A percentile compares a stretch with the other conserved stretches of the same genome.
phyloP scores from a whole-genome alignment of 306 rosid species.

The Cicer bijugum region DNA sequence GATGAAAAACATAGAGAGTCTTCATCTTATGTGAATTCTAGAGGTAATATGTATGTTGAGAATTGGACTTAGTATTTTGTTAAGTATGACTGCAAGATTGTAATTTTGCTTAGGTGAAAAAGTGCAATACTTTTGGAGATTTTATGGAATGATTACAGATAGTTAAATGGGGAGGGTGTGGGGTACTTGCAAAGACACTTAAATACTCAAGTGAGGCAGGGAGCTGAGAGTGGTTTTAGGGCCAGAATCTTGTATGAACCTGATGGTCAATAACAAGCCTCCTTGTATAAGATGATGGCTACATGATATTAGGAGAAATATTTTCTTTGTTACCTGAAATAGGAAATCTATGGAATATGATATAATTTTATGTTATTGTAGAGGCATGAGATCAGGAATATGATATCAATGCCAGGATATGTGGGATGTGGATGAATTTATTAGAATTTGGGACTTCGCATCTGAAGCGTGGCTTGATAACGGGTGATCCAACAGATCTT shows the following conservation, averaged over 20 bases:
- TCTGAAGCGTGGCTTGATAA: too few relatives aligned
- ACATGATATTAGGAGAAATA: neutral
- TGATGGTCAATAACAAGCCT: neutral
- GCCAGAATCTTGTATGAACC: neutral
- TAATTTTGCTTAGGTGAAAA: neutral
- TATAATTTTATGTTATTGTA: neutral
- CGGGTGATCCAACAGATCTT: too few relatives aligned
- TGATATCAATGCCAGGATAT: neutral
- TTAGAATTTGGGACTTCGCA: too few relatives aligned
- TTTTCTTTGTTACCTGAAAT: neutral
- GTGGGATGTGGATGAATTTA: neutral
- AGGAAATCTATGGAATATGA: neutral
- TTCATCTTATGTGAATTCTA: neutral
- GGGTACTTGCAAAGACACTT: neutral
- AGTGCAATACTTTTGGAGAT: neutral
- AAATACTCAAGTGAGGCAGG: neutral
- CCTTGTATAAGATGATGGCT: neutral
- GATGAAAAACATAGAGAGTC: too few relatives aligned
- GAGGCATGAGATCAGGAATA: neutral
- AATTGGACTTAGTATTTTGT: neutral
- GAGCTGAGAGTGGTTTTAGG: conserved; percentile 1
- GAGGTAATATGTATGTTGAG: neutral
- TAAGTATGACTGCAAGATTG: neutral
- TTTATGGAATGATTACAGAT: neutral
- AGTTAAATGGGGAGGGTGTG: neutral